These are phyloP conservation scores for Neopestalotiopsis clavispora DNA, from an alignment of 2,329 filamentous ascomycete genomes.

Conservation along the genomic window DNA sequence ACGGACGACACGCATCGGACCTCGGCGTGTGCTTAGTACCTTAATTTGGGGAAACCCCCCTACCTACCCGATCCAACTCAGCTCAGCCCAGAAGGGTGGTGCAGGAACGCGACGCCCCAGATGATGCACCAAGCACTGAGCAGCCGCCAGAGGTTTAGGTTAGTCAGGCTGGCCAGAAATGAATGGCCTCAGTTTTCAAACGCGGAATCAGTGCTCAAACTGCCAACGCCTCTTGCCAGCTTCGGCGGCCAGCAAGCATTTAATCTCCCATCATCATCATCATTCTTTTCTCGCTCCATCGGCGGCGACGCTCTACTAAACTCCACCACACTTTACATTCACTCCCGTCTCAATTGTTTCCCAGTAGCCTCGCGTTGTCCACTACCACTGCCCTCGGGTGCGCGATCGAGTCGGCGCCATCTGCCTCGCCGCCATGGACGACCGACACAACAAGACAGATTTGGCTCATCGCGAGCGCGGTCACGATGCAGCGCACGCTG, in stretches of 20 bases:
- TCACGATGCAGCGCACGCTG: slow-evolving; percentile 38
- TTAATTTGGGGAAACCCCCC: not conserved
- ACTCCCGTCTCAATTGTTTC: not conserved
- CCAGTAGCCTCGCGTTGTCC: not conserved
- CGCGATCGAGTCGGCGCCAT: not conserved
- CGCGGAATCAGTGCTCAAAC: not conserved
- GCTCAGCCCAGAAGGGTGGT: not conserved
- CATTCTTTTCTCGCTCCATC: not conserved
- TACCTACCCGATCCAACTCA: not conserved
- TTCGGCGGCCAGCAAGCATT: not conserved
- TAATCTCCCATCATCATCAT: not conserved
- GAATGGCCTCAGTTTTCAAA: slow-evolving; percentile 15
- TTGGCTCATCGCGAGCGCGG: slow-evolving; percentile 37
- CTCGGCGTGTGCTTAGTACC: slow-evolving; percentile 6
- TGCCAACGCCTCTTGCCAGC: not conserved
- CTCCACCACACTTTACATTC: not conserved
- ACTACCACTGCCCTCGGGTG: not conserved
- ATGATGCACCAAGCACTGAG: not conserved
- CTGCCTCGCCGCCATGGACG: slow-evolving; percentile 28
- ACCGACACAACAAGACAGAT: slow-evolving; percentile 32
- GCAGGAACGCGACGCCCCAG: slow-evolving; percentile 15
- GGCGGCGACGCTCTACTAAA: not conserved
- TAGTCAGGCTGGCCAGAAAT: slow-evolving; percentile 13
- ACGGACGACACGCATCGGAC: not conserved
- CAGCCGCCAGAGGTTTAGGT: slow-evolving; percentile 1